Base-by-base conservation (phyloP, 2,329 filamentous ascomycete species). In the Thielaviopsis ethacetica region DNA sequence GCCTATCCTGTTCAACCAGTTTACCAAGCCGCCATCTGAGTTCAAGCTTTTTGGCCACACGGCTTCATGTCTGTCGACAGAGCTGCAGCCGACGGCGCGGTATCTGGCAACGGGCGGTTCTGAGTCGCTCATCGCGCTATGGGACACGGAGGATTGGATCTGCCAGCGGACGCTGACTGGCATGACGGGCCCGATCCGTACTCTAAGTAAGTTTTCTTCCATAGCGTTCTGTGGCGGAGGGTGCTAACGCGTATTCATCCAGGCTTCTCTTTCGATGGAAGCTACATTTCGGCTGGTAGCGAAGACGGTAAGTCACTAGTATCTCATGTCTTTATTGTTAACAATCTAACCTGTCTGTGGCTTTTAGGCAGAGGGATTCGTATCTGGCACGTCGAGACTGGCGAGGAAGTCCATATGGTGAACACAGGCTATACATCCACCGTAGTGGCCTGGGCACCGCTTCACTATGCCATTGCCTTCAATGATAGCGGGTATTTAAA, bases 251-350 rank as follows among this genome's bases (percentile, higher is more conserved):
- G 21, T 53, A 49, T 19, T 21, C n/a, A 17, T 6, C 38, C 13
- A 81, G 83, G 84, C 66, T 91, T 91, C 67, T 86, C 81, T 17
- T 91, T 86, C 69, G 86, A 91, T 65, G 86, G 87, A 5, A 83
- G 80, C 65, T 91, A 84, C 66, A 72, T 91, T 24, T 81, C 84
- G 1, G 86, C 83, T 10, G 86, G 86, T 21, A 86, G 84, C 60
- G 86, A 89, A 58, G 85, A 89, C 70, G 84, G 81, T 75, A 70
- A 67, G 71, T 51, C n/a, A n/a, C 13, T 27, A 27, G 26, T 27
- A 27, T 27, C 9, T 9, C 26, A 27, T 9, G 26, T 27, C 4
- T 27, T 4, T 4, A 27, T 27, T 27, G 26, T 4, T 27, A 27
- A 4, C 4, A 27, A 9, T 27, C 26, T 27, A 27, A 27, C 26